phyloP scores from a whole-genome alignment of 805 yeast species.

The Saccharomycopsis microspora region DNA sequence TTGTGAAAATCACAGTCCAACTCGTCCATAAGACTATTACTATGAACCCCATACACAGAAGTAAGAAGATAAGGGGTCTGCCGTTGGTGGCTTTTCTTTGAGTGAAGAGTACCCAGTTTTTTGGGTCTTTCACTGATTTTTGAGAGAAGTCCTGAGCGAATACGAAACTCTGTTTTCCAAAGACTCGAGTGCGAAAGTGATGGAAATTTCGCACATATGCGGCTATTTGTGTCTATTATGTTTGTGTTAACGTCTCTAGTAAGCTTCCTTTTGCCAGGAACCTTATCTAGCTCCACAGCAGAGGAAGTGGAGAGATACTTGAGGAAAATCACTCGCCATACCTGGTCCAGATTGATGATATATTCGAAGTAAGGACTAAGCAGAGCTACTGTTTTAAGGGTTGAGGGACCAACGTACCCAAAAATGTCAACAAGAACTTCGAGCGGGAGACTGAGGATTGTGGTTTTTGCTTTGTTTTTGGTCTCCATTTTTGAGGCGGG shows the following conservation, averaged over 20 bases:
- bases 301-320: too few relatives aligned
- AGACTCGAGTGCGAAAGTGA: constrained; percentile 3
- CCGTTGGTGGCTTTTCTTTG: not conserved
- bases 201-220: constrained; percentile 8
- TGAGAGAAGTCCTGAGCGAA: not conserved
- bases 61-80: constrained; percentile 7
- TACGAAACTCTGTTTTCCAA: constrained; percentile 12
- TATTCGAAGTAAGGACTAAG: constrained; percentile 8
- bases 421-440: constrained; percentile 13
- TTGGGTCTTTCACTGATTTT: not conserved
- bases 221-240: not conserved
- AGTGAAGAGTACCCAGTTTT: not conserved
- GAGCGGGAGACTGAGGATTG: constrained; percentile 9
- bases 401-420: constrained; percentile 10
- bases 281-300: not conserved
- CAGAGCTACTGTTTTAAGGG: constrained; percentile 7
- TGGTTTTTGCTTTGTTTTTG: not conserved
- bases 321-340: constrained; percentile 4
- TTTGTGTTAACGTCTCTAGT: not conserved
- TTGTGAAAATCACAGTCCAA: constrained; percentile 10
- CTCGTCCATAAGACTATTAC: constrained; percentile 6
- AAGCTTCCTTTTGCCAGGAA: constrained; percentile 10
- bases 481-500: too few relatives aligned
- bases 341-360: constrained; percentile 9
- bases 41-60: constrained; percentile 6